Evolutionary conservation across 2,329 filamentous ascomycete genomes (phyloP).

Genomic region (Sporothrix mexicana): DNA sequence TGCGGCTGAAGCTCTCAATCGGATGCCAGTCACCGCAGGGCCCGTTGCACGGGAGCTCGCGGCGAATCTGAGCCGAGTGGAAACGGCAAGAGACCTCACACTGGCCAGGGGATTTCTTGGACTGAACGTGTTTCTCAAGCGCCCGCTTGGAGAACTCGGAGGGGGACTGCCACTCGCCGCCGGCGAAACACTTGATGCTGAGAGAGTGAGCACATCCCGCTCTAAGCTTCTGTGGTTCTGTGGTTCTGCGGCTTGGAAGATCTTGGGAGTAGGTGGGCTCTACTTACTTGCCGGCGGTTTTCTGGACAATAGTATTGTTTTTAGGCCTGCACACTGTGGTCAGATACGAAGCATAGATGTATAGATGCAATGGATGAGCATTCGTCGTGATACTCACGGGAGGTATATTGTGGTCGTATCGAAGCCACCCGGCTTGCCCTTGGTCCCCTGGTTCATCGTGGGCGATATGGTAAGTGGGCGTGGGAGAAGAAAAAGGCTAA

Average conservation of each 20-base stretch:
- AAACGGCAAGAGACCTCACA: conserved; percentile 43
- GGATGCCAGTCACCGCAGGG: conserved; percentile 43
- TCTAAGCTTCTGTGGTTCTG: background rate
- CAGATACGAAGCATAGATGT: background rate
- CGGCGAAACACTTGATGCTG: conserved; percentile 44
- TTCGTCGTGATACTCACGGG: no score
- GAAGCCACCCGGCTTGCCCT: no score
- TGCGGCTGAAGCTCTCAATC: conserved; percentile 45
- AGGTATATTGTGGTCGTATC: no score
- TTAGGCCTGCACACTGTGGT: background rate
- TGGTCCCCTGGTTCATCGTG: no score
- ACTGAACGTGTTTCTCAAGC: conserved; percentile 41
- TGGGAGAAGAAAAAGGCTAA: no score
- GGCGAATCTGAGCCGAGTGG: conserved; percentile 39
- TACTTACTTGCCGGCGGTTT: conserved; percentile 18
- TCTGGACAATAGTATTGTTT: background rate
- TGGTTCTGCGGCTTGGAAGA: no score
- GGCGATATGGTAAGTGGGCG: no score
- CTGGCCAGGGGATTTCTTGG: conserved; percentile 36
- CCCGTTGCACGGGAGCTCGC: conserved; percentile 42
- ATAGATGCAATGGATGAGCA: no score
- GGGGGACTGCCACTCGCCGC: conserved; percentile 42
- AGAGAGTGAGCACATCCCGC: background rate
- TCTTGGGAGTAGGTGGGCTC: background rate
- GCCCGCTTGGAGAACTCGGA: conserved; percentile 44